Conservation (phyloP, 106 monocot species). For the Vanilla planifolia region DNA sequence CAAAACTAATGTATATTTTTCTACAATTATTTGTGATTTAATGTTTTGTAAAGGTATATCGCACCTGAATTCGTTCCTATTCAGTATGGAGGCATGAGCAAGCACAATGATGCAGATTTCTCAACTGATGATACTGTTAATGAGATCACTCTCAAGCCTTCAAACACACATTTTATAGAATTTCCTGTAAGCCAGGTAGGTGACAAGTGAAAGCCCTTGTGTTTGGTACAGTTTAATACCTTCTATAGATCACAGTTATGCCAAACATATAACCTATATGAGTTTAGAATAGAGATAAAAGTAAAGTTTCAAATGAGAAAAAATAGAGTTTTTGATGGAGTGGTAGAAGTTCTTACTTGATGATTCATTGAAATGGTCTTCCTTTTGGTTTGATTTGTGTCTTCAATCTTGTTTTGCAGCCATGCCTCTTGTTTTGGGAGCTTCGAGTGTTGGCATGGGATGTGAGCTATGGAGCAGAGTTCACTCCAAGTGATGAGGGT, state of each 20-base stretch:
- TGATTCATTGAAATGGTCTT: no score
- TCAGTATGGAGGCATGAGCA: conserved; percentile 16
- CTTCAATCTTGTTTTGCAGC: conserved; percentile 16
- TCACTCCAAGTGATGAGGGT: conserved; percentile 36
- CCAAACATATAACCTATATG: no score
- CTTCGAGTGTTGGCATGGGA: conserved; percentile 40
- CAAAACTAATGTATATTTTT: no score
- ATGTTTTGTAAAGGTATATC: conserved; percentile 17
- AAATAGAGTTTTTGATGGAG: no score
- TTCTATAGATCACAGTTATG: no score
- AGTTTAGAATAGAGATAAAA: no score
- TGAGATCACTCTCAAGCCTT: conserved; percentile 32
- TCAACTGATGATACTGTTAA: conserved; percentile 21
- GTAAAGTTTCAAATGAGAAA: no score
- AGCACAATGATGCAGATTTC: conserved; percentile 18
- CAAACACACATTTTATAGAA: conserved; percentile 22
- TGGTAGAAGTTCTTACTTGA: no score
- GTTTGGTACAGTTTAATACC: no score
- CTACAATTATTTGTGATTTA: background rate
- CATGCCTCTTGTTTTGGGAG: conserved; percentile 32
- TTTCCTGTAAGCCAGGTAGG: conserved; percentile 26
- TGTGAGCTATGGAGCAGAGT: conserved; percentile 44
- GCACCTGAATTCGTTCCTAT: conserved; percentile 36
- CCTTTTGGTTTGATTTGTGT: background rate
- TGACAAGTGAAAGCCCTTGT: no score